Evolutionary conservation across 306 rosid genomes (phyloP), one percentile per base, ranked within the genome.

Genomic region (Cucurbita maxima): DNA sequence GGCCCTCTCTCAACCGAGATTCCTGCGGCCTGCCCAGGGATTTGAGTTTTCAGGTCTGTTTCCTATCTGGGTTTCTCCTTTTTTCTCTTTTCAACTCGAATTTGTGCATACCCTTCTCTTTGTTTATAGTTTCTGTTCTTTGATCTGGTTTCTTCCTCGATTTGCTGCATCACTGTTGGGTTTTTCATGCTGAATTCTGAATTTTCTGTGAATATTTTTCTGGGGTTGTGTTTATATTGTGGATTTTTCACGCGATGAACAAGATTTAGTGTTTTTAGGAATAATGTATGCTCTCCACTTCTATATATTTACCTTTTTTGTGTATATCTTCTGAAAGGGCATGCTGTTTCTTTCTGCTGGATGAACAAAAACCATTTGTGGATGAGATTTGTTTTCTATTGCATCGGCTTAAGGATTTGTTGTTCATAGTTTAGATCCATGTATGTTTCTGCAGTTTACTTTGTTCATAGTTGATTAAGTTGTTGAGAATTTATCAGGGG

Each of bases 21-120:
- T 87, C 70, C 83, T 58, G 56, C 77, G 57, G 77, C 80, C 87
- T 80, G 70, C 76, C 78, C 77, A 81, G 81, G 79, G 82, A 72
- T 83, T 79, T 30, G n/a, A 69, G 52, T 78, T 76, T 72, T 53
- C 77, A 82, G 96, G 89, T 82, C 64, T 51, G 72, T 66, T 71
- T 79, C n/a, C 47, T 76, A 67, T 77, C 81, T 79, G 86, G 83
- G 72, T 72, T 82, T 67, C 75, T 34, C 79, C 60, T 44, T 57
- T 55, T 16, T 52, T 52, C 77, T 73, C 22, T 38, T 54, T 56
- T 75, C 48, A 3, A 36, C 79, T 2, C 36, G 5, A 20, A 22
- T 58, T 69, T 79, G 3, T 50, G 8, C 12, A 43, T 72, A 16
- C 48, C 5, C 52, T 48, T 60, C 18, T 38, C 72, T 69, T 22